Conservation (phyloP, 129 eudicot genomes). For the Escallonia herrerae region DNA sequence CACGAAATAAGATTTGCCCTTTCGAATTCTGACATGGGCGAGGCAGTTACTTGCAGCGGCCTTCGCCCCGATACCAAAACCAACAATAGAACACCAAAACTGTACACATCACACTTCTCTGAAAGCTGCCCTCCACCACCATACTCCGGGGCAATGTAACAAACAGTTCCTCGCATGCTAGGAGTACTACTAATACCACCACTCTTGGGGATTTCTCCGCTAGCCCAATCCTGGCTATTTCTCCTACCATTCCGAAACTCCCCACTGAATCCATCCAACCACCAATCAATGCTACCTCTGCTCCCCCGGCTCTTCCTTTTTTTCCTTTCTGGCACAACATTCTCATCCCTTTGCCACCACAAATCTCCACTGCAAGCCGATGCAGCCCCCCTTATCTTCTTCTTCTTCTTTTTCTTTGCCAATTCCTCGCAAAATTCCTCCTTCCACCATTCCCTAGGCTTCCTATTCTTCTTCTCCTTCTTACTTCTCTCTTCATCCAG, state of each 20-base stretch:
- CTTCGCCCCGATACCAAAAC: slow-evolving; percentile 86
- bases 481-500: slow-evolving; percentile 31
- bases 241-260: slow-evolving; percentile 69
- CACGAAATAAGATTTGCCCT: slow-evolving; percentile 93
- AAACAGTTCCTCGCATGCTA: slow-evolving; percentile 97
- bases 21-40: slow-evolving; percentile 93
- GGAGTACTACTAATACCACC: slow-evolving; percentile 96
- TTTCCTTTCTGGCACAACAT: slow-evolving; percentile 52
- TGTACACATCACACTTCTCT: slow-evolving; percentile 81
- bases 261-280: slow-evolving; percentile 84
- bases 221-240: slow-evolving; percentile 69
- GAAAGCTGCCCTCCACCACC: slow-evolving; percentile 79
- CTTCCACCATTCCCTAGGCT: slow-evolving; percentile 99
- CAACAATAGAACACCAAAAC: slow-evolving; percentile 73
- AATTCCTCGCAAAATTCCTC: slow-evolving; percentile 94
- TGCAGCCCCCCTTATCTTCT: slow-evolving; percentile 21
- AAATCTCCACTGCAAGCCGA: slow-evolving; percentile 50
- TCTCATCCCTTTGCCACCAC: slow-evolving; percentile 97
- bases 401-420: slow-evolving; percentile 53
- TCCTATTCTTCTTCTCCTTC: slow-evolving; percentile 60
- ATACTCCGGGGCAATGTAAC: slow-evolving; percentile 91
- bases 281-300: slow-evolving; percentile 73
- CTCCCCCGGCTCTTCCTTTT: slow-evolving; percentile 61
- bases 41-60: slow-evolving; percentile 90
- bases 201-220: slow-evolving; percentile 87